Percentiles rank a stretch among this genome's conserved stretches.
Evolutionary conservation across 2,329 filamentous ascomycete species (phyloP).

Genomic region (Xylaria sp.): DNA sequence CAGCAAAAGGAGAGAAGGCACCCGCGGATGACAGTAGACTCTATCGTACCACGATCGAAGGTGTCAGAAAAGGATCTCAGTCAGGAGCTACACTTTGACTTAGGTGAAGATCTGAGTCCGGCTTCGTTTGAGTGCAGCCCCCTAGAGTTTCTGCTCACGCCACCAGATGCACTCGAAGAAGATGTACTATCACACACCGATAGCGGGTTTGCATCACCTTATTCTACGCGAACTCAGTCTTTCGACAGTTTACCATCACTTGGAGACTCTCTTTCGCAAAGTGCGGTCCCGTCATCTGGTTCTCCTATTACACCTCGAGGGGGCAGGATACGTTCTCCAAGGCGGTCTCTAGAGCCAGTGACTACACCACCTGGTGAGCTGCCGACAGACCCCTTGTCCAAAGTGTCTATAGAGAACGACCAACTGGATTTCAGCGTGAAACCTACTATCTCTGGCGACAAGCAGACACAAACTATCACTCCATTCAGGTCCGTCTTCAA

Average conservation of each 20-base stretch:
- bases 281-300: conserved; percentile 60
- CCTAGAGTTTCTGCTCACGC: conserved; percentile 68
- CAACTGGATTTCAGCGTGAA: conserved; percentile 59
- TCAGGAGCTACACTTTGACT: conserved; percentile 44
- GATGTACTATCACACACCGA: conserved; percentile 59
- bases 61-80: conserved; percentile 70
- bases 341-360: conserved; percentile 65
- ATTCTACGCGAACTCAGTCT: conserved; percentile 67
- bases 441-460: conserved; percentile 44
- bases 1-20: conserved; percentile 45
- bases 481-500: conserved; percentile 71
- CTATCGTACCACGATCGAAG: conserved; percentile 64
- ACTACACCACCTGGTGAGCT: conserved; percentile 64
- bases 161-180: conserved; percentile 68
- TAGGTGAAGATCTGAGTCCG: conserved; percentile 39
- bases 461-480: conserved; percentile 51
- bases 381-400: conserved; percentile 61
- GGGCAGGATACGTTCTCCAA: conserved; percentile 56
- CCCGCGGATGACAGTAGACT: conserved; percentile 64
- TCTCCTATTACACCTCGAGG: conserved; percentile 60
- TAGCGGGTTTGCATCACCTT: conserved; percentile 62
- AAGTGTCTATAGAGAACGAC: conserved; percentile 53
- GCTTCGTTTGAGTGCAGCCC: conserved; percentile 64
- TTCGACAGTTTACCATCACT: conserved; percentile 72
- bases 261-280: conserved; percentile 64